phyloP scores from a whole-genome alignment of 2,329 filamentous ascomycete species.

The Trichothecium roseum region DNA sequence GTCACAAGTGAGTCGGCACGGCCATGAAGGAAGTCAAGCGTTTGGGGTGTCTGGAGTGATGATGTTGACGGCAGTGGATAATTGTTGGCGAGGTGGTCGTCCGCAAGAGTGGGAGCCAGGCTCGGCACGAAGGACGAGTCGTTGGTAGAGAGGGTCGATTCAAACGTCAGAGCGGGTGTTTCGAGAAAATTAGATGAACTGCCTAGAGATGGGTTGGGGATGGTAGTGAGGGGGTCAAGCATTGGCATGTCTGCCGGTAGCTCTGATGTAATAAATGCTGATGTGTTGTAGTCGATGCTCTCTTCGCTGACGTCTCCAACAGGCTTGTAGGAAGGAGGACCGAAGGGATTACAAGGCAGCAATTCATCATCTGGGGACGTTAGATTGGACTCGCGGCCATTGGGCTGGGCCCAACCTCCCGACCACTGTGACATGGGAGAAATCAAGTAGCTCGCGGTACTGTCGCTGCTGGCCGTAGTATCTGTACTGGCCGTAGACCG shows the following conservation, averaged over 20 bases:
- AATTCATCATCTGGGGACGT: constrained; percentile 34
- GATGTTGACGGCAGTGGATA: too few species aligned
- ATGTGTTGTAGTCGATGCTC: constrained; percentile 17
- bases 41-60: too few species aligned
- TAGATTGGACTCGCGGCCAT: constrained; percentile 30
- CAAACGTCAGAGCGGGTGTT: constrained; percentile 24
- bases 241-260: constrained; percentile 31
- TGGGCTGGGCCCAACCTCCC: constrained; percentile 26
- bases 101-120: constrained; percentile 24
- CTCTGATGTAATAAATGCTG: constrained; percentile 23
- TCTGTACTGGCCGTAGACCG: constrained; percentile 31
- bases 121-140: constrained; percentile 24
- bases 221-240: constrained; percentile 16
- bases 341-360: constrained; percentile 6
- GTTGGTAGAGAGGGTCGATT: constrained; percentile 18
- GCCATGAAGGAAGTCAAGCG: constrained; percentile 6
- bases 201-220: constrained; percentile 16
- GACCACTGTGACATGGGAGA: constrained; percentile 37
- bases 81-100: constrained; percentile 10
- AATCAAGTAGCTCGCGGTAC: constrained; percentile 27
- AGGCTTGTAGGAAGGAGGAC: neutral
- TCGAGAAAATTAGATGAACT: constrained; percentile 16
- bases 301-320: constrained; percentile 11
- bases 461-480: constrained; percentile 27
- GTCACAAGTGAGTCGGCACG: constrained; percentile 24